Base-by-base conservation (phyloP, 1,284 basidiomycete species). In the Ustilago lituana region DNA sequence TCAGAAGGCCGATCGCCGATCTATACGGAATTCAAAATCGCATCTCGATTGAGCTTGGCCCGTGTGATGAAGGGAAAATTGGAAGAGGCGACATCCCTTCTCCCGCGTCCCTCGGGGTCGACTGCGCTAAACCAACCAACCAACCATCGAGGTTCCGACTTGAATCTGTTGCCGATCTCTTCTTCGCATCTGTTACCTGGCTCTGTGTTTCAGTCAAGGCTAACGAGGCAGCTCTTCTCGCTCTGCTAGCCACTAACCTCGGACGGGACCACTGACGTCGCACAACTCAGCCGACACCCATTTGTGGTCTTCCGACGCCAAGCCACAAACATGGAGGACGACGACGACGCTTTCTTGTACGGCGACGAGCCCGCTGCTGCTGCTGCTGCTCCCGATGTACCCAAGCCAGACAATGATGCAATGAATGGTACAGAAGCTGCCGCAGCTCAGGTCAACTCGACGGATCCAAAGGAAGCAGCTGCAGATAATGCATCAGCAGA, bases 281-380 rank as follows among this genome's bases (percentile, higher is more conserved):
- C n/a, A n/a, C n/a, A n/a, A n/a, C n/a, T n/a, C n/a, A n/a, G 26
- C 23, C 3, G 3, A 9, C 22, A 20, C 12, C 7, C 20, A 27
- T n/a, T 17, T 29, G 6, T 12, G 12, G 27, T 12, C 27, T 6
- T 29, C 27, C 27, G 7, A 29, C 27, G 27, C 27, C 12, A 12
- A 6, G 20, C 29, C 35, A 24, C 17, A 7, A 58, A 4, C 5
- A 70, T 70, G 67, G 69, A 73, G 36, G 73, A 75, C 58, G 73
- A 74, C 61, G 73, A 75, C 38, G 73, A 75, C 38, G 69, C 73
- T 44, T 75, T 72, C 52, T 56, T 75, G 39, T 75, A 75, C 38
- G 73, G 73, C 52, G 69, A 69, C 44, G 69, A 66, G 40, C 47
- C 55, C 5, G 55, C 60, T n/a, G 47, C 46, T 19, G 27, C 54